Base-by-base conservation (phyloP, 345 rosid species). In the Linum trigynum region DNA sequence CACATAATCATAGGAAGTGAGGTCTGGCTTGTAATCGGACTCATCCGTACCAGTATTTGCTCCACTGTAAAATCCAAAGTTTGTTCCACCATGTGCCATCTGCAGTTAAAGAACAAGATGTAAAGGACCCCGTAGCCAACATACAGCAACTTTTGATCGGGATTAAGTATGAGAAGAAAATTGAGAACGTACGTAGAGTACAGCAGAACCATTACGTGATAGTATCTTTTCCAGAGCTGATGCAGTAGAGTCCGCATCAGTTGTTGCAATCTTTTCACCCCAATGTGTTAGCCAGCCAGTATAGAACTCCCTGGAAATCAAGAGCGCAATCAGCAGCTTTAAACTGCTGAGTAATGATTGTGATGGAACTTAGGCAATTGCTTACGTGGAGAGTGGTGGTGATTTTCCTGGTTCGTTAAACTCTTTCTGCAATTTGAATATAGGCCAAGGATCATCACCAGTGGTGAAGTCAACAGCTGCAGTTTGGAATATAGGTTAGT, bases 81-180 rank as follows among this genome's bases (percentile, higher is more conserved):
- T 92, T 57, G 97, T 86, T 70, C 98, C 98, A 66, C 98, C 98
- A 69, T 92, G 98, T 61, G 86, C 98, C 98, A 92, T 90, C 98
- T 92, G 76, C 61, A 77, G 74, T 57, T 61, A 37, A 39, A 38
- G 0, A 57, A 59, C 59, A 39, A 12, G 12, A 36, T 48, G 53
- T 5, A 59, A 39, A 65, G 61, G 42, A 38, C 58, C 65, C 40
- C 61, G 59, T 43, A 43, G 64, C 58, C n/a, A 56, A 23, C 10
- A 37, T 63, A 61, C 61, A 66, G 62, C 23, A 57, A 43, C 53
- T 41, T 55, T 53, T 50, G 9, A 69, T 39, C 17, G 61, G 59
- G 41, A 3, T 53, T 57, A 61, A 61, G 38, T 48, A 63, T 61
- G 72, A 23, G 32, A 23, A 23, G 48, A 69, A 36, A 8, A 36